phyloP scores from a whole-genome alignment of 495 filamentous ascomycete genomes.

The Talaromyces thailandensis region DNA sequence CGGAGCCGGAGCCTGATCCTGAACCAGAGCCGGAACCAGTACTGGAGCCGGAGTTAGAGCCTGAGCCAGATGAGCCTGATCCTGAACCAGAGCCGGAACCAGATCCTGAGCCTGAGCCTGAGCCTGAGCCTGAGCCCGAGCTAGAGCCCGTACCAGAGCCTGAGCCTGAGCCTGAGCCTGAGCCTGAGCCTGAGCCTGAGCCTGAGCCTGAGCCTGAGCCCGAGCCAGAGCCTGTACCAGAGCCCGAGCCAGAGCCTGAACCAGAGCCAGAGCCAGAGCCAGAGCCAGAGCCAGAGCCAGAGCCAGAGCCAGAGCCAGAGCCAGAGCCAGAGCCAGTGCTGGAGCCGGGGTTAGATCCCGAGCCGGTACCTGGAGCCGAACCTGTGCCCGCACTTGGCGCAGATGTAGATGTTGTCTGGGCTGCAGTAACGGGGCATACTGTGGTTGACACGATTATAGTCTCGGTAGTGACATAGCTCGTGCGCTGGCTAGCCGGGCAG shows the following conservation, averaged over 20 bases:
- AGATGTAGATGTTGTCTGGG: conserved; percentile 2
- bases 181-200: neutral
- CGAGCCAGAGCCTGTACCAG: neutral
- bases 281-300: neutral
- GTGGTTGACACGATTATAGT: conserved; percentile 11
- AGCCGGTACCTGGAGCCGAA: neutral
- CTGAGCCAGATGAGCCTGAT: too few relatives aligned
- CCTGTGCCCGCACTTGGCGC: neutral
- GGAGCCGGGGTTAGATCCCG: neutral
- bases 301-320: neutral
- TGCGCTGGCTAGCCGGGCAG: conserved; percentile 8
- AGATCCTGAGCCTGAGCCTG: neutral
- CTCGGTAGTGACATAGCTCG: conserved; percentile 11
- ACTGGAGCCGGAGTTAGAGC: too few relatives aligned
- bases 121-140: neutral
- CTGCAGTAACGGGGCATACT: conserved; percentile 9
- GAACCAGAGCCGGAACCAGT: neutral
- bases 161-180: neutral
- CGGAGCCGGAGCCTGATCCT: neutral
- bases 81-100: neutral
- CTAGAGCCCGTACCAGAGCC: neutral
- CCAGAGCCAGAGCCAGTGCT: neutral
- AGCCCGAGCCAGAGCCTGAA: neutral
- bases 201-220: neutral
- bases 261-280: neutral